Evolutionary conservation across 306 rosid genomes (phyloP).

Genomic region (Prinsepia uniflora): DNA sequence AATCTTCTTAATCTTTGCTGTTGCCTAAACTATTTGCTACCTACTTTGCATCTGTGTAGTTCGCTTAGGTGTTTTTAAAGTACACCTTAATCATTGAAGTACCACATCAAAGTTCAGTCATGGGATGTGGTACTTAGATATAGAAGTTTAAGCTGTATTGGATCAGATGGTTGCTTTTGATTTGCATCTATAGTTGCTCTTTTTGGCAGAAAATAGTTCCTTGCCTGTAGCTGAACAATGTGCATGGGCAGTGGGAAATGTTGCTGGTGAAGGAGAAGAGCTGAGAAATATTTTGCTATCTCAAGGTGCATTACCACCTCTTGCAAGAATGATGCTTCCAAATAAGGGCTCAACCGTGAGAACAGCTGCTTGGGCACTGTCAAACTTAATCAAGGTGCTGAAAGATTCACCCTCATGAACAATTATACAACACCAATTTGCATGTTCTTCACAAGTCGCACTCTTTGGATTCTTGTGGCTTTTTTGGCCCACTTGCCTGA

Average conservation of each 20-base stretch:
- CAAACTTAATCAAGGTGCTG: slow-evolving; percentile 91
- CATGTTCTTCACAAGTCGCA: background rate
- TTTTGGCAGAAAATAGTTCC: slow-evolving; percentile 74
- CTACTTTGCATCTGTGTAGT: background rate
- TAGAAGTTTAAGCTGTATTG: slow-evolving; percentile 12
- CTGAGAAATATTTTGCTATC: slow-evolving; percentile 73
- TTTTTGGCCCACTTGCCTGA: background rate
- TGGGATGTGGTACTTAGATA: background rate
- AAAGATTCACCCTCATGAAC: background rate
- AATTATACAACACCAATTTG: background rate
- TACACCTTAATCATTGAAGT: background rate
- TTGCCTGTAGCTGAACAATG: slow-evolving; percentile 90
- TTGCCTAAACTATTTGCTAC: background rate
- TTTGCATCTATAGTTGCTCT: slow-evolving; percentile 23
- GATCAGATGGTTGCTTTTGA: slow-evolving; percentile 24
- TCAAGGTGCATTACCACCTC: slow-evolving; percentile 87
- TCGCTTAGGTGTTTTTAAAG: background rate
- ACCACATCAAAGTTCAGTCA: background rate
- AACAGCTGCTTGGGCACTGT: slow-evolving; percentile 98
- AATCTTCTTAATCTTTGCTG: background rate
- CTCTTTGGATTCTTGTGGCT: background rate
- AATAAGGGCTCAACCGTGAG: slow-evolving; percentile 79
- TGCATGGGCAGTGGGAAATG: slow-evolving; percentile 95
- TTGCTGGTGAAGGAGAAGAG: slow-evolving; percentile 95
- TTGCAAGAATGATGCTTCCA: slow-evolving; percentile 90